Evolutionary conservation across 441 rosid species (phyloP).

Genomic region (Bruguiera hainesii): DNA sequence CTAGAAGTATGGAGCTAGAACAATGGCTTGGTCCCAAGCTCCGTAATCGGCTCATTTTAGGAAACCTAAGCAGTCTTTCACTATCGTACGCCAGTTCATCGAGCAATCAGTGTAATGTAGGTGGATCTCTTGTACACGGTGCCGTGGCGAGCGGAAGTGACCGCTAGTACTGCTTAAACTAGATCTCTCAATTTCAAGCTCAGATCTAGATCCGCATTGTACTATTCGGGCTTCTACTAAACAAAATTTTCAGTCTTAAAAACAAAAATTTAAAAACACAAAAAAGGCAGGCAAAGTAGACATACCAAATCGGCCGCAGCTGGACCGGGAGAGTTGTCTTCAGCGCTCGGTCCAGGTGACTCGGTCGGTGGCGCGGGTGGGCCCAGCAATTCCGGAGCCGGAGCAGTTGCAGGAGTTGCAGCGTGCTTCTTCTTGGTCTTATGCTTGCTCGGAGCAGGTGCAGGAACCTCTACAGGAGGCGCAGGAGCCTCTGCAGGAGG

Average conservation of each 20-base stretch:
- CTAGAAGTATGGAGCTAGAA: background rate
- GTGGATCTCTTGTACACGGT: too few species aligned
- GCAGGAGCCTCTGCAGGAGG: constrained; percentile 47
- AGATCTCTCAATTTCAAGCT: background rate
- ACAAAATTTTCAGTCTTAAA: background rate
- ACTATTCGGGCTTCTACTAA: background rate
- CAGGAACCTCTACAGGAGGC: constrained; percentile 10
- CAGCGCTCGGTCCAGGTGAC: constrained; percentile 56
- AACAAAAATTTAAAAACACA: background rate
- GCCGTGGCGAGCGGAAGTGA: too few species aligned
- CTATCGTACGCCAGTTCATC: too few species aligned
- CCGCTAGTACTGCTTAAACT: constrained; percentile 3
- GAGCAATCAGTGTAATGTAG: too few species aligned
- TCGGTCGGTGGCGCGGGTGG: constrained; percentile 76
- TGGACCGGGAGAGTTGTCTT: constrained; percentile 52
- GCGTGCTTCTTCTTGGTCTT: constrained; percentile 56
- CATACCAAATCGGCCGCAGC: constrained; percentile 47
- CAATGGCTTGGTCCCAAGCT: too few species aligned
- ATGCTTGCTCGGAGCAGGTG: constrained; percentile 70
- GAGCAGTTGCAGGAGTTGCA: constrained; percentile 67
- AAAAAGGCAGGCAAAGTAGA: background rate
- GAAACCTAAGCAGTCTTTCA: too few species aligned
- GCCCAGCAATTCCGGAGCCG: constrained; percentile 51
- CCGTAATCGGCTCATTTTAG: too few species aligned
- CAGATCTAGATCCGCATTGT: constrained; percentile 35